A percentile compares a stretch with the other conserved stretches of the same genome.
These are phyloP conservation scores for Colletotrichum destructivum DNA, from an alignment of 2,329 filamentous ascomycete genomes.

Conservation along the genomic window DNA sequence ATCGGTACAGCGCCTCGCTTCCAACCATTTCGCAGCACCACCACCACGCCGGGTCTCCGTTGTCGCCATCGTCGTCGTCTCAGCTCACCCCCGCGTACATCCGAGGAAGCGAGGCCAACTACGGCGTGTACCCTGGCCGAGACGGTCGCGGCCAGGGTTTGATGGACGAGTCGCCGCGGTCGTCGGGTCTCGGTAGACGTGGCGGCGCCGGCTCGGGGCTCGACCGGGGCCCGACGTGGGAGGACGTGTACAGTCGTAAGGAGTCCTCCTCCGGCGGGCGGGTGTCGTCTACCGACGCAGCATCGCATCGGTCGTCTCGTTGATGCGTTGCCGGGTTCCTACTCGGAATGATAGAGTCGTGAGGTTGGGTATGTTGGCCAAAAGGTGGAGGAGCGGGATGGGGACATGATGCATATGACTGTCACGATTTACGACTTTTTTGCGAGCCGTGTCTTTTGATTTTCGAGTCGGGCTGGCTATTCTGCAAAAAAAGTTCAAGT, in stretches of 20 bases:
- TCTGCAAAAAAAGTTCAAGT: too few relatives aligned
- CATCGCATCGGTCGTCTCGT: constrained; percentile 23
- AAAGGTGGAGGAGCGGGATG: neutral
- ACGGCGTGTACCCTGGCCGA: constrained; percentile 22
- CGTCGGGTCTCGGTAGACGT: constrained; percentile 6
- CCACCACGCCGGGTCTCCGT: too few relatives aligned
- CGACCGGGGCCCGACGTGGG: constrained; percentile 25
- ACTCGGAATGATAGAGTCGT: too few relatives aligned
- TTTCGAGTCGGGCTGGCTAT: neutral
- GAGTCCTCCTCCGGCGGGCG: constrained; percentile 7
- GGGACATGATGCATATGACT: too few relatives aligned
- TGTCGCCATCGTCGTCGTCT: neutral
- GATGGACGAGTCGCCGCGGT: constrained; percentile 29
- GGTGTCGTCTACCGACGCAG: constrained; percentile 11
- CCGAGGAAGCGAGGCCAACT: constrained; percentile 17
- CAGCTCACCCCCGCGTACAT: constrained; percentile 1
- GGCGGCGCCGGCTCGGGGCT: neutral
- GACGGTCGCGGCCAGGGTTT: neutral
- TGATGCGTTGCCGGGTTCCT: neutral
- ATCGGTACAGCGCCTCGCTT: constrained; percentile 31
- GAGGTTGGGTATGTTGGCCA: too few relatives aligned
- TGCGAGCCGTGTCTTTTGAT: neutral
- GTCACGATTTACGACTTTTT: neutral
- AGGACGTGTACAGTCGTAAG: constrained; percentile 25
- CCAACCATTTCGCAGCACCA: constrained; percentile 24